Base-by-base conservation (phyloP, 495 filamentous ascomycete species). In the Annulohypoxylon nitens region DNA sequence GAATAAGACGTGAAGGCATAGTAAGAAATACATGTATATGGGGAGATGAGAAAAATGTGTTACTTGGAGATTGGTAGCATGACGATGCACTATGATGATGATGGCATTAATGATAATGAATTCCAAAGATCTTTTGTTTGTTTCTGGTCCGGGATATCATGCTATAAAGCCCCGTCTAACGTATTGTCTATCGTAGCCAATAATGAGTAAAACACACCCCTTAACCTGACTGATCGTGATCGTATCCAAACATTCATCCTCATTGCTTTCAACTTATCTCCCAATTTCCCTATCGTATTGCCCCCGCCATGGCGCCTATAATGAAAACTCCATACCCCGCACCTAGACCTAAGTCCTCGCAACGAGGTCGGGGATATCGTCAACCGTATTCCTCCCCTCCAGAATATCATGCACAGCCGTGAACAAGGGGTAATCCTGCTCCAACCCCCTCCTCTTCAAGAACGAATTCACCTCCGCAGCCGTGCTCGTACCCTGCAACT, bases 401-500 rank as follows among this genome's bases (percentile, higher is more conserved):
- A 92, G 71, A 51, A 92, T 92, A 64, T 81, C 82, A 66, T 93
- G 90, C 36, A 97, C 94, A 16, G 92, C 92, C 61, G 92, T 97
- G 73, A 99, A 93, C 34, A 99, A 81, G 43, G 97, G 97, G 77
- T 96, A 99, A 47, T 97, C 92, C 23, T 89, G 82, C 82, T 97
- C 94, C 70, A 88, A 83, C 4, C 89, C 90, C 74, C 90, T 88
- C 55, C 88, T 88, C 83, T 91, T 93, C 80, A 99, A 81, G 81
- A 98, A 98, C 48, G 82, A 87, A 83, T 95, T 91, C 16, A 99
- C 95, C 79, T 99, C 97, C 53, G 88, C 88, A 18, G 96, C 93
- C 39, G 97, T 99, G 76, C 90, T 90, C 5, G 93, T 97, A 16
- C 97, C 97, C 81, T 98, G 97, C 71, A 99, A 83, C 84, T 94